A percentile compares a stretch with the other conserved stretches of the same genome.
phyloP scores from a whole-genome alignment of 2,329 filamentous ascomycete genomes.

The Colletotrichum spinosum region DNA sequence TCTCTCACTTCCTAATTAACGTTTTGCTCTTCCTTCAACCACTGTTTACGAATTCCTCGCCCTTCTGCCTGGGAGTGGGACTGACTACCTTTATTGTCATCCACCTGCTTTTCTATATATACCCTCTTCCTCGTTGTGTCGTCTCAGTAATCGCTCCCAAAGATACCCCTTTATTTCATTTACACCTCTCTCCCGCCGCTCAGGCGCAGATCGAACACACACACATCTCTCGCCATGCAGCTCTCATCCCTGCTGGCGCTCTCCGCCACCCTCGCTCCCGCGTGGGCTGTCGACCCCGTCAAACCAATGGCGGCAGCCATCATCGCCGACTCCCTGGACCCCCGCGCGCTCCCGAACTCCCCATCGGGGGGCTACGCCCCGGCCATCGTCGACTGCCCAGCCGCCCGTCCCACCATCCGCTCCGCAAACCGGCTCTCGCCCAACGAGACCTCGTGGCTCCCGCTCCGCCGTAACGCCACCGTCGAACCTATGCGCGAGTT shows the following conservation, averaged over 20 bases:
- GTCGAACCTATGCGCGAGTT: slow-evolving; percentile 80
- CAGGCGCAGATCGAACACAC: not conserved
- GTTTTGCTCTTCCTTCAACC: not conserved
- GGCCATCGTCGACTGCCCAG: slow-evolving; percentile 74
- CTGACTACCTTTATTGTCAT: slow-evolving; percentile 10
- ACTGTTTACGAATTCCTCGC: not conserved
- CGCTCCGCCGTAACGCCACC: slow-evolving; percentile 77
- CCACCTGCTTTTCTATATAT: not conserved
- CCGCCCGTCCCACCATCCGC: slow-evolving; percentile 75
- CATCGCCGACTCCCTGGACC: slow-evolving; percentile 26
- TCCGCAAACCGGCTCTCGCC: slow-evolving; percentile 70
- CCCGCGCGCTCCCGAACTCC: slow-evolving; percentile 50
- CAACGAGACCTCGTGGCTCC: slow-evolving; percentile 80
- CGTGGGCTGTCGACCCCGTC: slow-evolving; percentile 45
- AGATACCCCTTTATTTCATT: not conserved
- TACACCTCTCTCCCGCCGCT: not conserved
- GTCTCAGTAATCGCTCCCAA: not conserved
- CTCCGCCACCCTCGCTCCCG: slow-evolving; percentile 40
- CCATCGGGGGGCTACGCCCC: slow-evolving; percentile 77
- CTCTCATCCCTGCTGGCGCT: slow-evolving; percentile 26
- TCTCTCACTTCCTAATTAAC: slow-evolving; percentile 4
- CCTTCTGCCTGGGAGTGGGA: not conserved
- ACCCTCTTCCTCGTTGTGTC: not conserved
- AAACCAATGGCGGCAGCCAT: slow-evolving; percentile 35
- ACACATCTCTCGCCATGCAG: slow-evolving; percentile 14